Base-by-base conservation (phyloP, 2,329 filamentous ascomycete genomes). In the Xylaria sp. region DNA sequence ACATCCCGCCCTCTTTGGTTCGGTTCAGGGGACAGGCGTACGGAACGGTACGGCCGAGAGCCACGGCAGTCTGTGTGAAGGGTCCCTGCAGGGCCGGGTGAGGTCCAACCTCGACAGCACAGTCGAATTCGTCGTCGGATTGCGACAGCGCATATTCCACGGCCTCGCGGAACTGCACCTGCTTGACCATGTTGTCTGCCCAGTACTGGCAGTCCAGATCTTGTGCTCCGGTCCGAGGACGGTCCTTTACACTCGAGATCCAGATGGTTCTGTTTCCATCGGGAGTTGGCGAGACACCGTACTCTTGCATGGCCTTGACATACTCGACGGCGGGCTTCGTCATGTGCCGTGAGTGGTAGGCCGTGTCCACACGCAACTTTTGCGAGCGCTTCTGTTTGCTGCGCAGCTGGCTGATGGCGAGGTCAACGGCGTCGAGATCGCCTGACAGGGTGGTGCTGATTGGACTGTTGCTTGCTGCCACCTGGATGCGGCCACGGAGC, bases 311-410 rank as follows among this genome's bases (percentile, higher is more conserved):
- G 0, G 71, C 73, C 30, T 78, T 63, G 2, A 77, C 67, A 62
- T 84, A 84, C 57, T 76, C 67, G 0, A 45, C 69, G 0, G 80
- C 78, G 0, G 81, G 74, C 24, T 30, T 65, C 0, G 72, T 57
- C 84, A 86, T 86, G 69, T 85, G 84, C 0, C 78, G 78, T 0
- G 84, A 86, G 73, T 86, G 84, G 59, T 86, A 86, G 0, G 84
- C 84, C 0, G 79, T 83, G 53, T 85, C 82, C 0, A 86, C 79
- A 1, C 72, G 70, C 6, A 86, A 74, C 0, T 77, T 11, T 1
- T 80, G 74, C 0, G 78, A 77, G 57, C 82, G 82, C 57, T 73
- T 79, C 1, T 74, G 53, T 6, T 69, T 48, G 7, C 53, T 56
- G 0, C 45, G 48, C 5, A 78, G 64, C 48, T 72, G 48, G 1